A percentile compares a stretch with the other conserved stretches of the same genome.
Conservation (phyloP, 176 grass and related monocot genomes). For the Carex cristatella region DNA sequence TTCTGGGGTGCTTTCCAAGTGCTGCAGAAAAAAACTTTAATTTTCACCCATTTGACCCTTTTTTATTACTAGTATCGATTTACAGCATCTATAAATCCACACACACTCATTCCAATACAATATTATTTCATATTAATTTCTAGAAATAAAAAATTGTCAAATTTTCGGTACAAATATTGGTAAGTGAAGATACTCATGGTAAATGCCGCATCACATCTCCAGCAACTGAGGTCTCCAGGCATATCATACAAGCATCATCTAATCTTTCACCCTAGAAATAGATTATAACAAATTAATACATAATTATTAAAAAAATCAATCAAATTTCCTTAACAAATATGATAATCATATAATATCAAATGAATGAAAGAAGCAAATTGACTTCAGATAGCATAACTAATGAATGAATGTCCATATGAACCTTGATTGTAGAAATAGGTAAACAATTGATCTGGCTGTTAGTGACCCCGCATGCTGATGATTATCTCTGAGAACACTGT, state of each 20-base stretch:
- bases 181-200: conserved; percentile 21
- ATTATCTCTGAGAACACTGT: not conserved
- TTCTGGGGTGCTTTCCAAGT: no score
- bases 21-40: no score
- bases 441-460: conserved; percentile 65
- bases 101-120: no score
- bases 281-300: not conserved
- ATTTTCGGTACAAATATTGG: not conserved
- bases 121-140: no score
- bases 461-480: conserved; percentile 34
- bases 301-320: no score
- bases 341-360: not conserved
- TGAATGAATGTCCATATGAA: conserved; percentile 3
- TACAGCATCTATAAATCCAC: no score
- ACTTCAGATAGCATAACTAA: not conserved
- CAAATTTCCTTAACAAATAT: no score
- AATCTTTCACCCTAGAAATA: conserved; percentile 25
- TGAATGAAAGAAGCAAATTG: not conserved
- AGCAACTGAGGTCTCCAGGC: conserved; percentile 47
- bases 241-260: conserved; percentile 59
- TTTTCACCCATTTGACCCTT: no score
- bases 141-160: conserved; percentile 24
- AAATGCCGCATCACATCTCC: conserved; percentile 58
- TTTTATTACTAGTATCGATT: no score
- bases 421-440: conserved; percentile 57